Base-by-base conservation (phyloP, 345 rosid genomes). In the Eucalyptus pauciflora region DNA sequence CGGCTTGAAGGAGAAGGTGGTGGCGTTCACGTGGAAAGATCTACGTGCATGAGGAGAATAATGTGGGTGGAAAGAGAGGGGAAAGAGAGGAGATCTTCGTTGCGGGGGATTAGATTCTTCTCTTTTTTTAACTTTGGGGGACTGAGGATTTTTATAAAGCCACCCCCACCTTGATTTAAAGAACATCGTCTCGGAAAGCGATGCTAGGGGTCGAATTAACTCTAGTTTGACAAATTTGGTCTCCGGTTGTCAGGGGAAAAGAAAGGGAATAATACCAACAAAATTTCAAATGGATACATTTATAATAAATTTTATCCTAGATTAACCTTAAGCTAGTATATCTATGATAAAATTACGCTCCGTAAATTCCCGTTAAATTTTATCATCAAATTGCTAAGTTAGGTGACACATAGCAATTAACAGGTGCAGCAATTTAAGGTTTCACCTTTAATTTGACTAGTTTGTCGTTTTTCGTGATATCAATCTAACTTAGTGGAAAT, bases 281-380 rank as follows among this genome's bases (percentile, higher is more conserved):
- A n/a, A n/a, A 7, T 64, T 7, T 0, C 10, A n/a, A 64, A 6
- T 62, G 4, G 4, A 9, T 29, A 62, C 1, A 62, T 12, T 3
- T 25, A 4, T 58, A 18, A 54, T 18, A 22, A 54, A 54, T 2
- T 56, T 52, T 0, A 52, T 18, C 10, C 0, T 18, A 52, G 8
- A 52, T 52, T 20, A 52, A 52, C 5, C 58, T 52, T 52, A 0
- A 52, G 1, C 10, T 20, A 0, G 2, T 52, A 52, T 52, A 52
- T 52, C 10, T 0, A 7, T 7, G 7, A 25, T 58, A 25, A 58
- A 58, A 24, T 58, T 58, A 56, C 1, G 1, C 29, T 58, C 0
- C 0, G 0, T 27, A 11, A 27, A 0, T 60, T 60, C 0, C 3
- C 0, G 4, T 60, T 0, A 11, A 60, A 10, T 12, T 60, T 56